phyloP scores from a whole-genome alignment of 2,329 filamentous ascomycete genomes.

The Calonectria pauciramosa region DNA sequence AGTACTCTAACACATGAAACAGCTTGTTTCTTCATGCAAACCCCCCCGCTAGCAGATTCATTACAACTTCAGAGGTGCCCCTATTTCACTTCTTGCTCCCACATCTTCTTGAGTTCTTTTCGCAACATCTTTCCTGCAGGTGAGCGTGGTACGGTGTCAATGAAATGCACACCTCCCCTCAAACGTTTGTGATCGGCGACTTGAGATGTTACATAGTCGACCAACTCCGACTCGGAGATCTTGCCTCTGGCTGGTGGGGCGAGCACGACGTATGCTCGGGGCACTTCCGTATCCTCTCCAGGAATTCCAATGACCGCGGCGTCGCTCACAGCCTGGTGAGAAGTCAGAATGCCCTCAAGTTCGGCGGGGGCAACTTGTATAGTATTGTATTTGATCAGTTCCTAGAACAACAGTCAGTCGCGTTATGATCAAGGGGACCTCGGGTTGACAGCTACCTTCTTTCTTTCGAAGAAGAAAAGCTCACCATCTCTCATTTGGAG shows the following conservation, averaged over 20 bases:
- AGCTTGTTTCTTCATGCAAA: too few species aligned
- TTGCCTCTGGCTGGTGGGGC: constrained; percentile 38
- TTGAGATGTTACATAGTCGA: constrained; percentile 41
- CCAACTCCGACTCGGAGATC: constrained; percentile 44
- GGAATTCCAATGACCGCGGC: constrained; percentile 73
- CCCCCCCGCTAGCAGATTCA: too few species aligned
- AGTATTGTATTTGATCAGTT: constrained; percentile 70
- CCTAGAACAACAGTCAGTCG: constrained; percentile 53
- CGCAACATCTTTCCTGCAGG: constrained; percentile 64
- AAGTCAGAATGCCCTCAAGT: constrained; percentile 63
- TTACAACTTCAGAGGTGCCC: not conserved
- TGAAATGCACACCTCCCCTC: constrained; percentile 76
- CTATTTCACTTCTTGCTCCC: constrained; percentile 37
- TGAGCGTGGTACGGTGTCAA: constrained; percentile 78
- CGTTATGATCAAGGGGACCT: not conserved
- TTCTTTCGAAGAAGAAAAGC: constrained; percentile 84
- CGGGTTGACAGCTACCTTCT: constrained; percentile 64
- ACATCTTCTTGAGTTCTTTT: constrained; percentile 53
- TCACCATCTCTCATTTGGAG: constrained; percentile 77
- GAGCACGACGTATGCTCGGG: constrained; percentile 57
- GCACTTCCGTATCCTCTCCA: constrained; percentile 59
- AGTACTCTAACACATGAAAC: too few species aligned
- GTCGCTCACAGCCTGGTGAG: constrained; percentile 61
- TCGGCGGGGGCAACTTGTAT: constrained; percentile 77
- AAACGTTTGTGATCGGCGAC: constrained; percentile 73